A percentile compares a stretch with the other conserved stretches of the same genome.
phyloP scores from a whole-genome alignment of 371 early-diverging fungal species.

The Entomophthora muscae region DNA sequence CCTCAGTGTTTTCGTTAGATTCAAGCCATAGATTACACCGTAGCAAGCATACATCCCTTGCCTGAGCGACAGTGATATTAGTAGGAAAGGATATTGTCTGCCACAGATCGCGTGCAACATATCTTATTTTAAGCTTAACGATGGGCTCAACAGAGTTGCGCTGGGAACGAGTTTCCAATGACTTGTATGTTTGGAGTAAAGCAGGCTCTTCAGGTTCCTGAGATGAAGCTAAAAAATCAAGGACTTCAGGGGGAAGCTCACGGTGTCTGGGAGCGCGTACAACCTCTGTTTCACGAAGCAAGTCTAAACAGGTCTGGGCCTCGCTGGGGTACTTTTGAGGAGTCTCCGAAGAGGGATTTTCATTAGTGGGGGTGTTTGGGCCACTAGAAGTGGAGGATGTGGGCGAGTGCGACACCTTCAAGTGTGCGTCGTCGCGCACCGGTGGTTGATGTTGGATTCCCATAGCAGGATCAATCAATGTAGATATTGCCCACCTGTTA shows the following conservation, averaged over 20 bases:
- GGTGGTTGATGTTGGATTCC: too few relatives aligned
- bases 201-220: neutral
- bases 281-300: neutral
- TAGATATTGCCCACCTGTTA: too few relatives aligned
- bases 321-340: too few relatives aligned
- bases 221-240: neutral
- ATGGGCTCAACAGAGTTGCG: neutral
- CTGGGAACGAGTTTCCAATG: neutral
- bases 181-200: neutral
- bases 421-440: too few relatives aligned
- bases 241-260: neutral
- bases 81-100: conserved; percentile 1
- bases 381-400: neutral
- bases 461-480: too few relatives aligned
- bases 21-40: neutral
- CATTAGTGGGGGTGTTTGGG: neutral
- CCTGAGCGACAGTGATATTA: conserved; percentile 1
- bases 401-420: too few relatives aligned
- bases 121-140: neutral
- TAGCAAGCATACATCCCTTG: conserved; percentile 1
- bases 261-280: neutral
- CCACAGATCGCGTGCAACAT: conserved; percentile 7
- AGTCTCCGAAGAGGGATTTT: too few relatives aligned
- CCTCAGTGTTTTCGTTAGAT: neutral
- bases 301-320: too few relatives aligned